These are phyloP conservation scores for Cytauxzoon felis DNA, from an alignment of 169 alveolate genomes.

Conservation along the genomic window DNA sequence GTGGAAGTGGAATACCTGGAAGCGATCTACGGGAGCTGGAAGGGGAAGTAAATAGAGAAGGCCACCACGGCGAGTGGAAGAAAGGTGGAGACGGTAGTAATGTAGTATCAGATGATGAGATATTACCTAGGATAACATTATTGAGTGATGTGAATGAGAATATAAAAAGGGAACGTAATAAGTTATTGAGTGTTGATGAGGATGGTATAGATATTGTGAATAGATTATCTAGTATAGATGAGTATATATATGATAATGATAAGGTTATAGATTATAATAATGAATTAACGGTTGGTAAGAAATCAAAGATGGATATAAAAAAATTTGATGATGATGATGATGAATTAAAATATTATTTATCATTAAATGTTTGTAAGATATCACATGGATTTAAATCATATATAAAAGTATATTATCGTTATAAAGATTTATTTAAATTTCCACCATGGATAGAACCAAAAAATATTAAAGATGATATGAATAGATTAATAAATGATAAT, in stretches of 20 bases:
- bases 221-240: not conserved
- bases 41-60: too few relatives aligned
- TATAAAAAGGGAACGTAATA: too few relatives aligned
- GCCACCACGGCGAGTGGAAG: too few relatives aligned
- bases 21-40: too few relatives aligned
- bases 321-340: slow-evolving; percentile 31
- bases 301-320: slow-evolving; percentile 8
- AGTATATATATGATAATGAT: not conserved
- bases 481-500: slow-evolving; percentile 79
- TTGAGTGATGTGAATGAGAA: too few relatives aligned
- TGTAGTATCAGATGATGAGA: too few relatives aligned
- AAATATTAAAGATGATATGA: slow-evolving; percentile 84
- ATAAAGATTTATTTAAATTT: slow-evolving; percentile 64
- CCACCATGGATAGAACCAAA: slow-evolving; percentile 77
- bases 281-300: slow-evolving; percentile 44
- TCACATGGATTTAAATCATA: slow-evolving; percentile 52
- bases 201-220: too few relatives aligned
- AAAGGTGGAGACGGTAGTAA: too few relatives aligned
- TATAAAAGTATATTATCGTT: slow-evolving; percentile 67
- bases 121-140: too few relatives aligned
- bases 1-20: too few relatives aligned
- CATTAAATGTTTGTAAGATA: slow-evolving; percentile 45
- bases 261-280: slow-evolving; percentile 4
- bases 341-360: slow-evolving; percentile 43
- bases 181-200: too few relatives aligned